Percentiles rank a stretch among this genome's conserved stretches.
These are phyloP conservation scores for Oryza nivara DNA, from an alignment of 176 grass and related monocot genomes.

Conservation along the genomic window DNA sequence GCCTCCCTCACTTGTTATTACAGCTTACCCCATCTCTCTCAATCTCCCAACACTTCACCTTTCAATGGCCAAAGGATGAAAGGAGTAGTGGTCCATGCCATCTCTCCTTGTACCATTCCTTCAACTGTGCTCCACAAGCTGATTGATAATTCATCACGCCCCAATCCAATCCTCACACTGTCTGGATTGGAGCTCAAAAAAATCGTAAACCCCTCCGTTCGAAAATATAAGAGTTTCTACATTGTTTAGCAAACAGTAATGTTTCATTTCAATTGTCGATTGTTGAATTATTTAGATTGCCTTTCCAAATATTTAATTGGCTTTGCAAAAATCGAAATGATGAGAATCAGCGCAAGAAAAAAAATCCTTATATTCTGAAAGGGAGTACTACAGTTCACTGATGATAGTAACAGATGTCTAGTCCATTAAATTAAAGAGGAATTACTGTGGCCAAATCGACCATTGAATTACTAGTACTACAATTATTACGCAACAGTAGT, in stretches of 20 bases:
- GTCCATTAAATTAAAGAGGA: neutral
- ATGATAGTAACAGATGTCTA: neutral
- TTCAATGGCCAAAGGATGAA: neutral
- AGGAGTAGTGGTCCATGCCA: neutral
- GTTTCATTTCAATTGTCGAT: too few relatives aligned
- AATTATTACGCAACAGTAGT: neutral
- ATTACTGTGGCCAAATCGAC: neutral
- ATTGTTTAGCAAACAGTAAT: too few relatives aligned
- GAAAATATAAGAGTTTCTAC: too few relatives aligned
- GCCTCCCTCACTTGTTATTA: neutral
- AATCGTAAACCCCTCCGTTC: neutral
- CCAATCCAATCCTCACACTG: neutral
- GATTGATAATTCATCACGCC: neutral
- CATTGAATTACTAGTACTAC: neutral
- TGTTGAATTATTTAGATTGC: too few relatives aligned
- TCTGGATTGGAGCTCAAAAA: neutral
- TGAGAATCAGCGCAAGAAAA: too few relatives aligned
- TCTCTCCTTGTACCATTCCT: neutral
- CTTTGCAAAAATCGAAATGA: too few relatives aligned
- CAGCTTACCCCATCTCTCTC: conserved; percentile 7
- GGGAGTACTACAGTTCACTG: neutral
- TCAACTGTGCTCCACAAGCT: neutral
- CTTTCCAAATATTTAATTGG: too few relatives aligned
- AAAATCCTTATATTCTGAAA: too few relatives aligned
- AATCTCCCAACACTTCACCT: neutral